These are phyloP conservation scores for Amniculicola lignicola DNA, from an alignment of 495 filamentous ascomycete genomes.

Conservation along the genomic window DNA sequence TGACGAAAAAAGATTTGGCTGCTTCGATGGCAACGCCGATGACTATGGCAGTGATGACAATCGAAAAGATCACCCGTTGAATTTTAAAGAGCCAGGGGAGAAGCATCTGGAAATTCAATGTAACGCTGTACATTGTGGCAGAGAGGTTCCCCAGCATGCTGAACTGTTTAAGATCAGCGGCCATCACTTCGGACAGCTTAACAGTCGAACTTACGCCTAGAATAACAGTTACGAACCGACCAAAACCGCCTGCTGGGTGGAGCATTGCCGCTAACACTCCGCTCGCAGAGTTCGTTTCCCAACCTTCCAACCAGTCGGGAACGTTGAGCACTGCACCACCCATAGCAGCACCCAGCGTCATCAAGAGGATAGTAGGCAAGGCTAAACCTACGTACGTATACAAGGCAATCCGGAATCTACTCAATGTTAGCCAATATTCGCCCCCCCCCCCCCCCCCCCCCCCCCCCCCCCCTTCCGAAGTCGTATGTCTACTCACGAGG, in stretches of 20 bases:
- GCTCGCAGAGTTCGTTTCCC: constrained; percentile 48
- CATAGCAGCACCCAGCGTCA: constrained; percentile 55
- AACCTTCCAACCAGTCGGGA: constrained; percentile 46
- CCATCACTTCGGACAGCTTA: not conserved
- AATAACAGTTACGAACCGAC: constrained; percentile 54
- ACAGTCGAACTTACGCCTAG: constrained; percentile 48
- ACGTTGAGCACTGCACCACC: constrained; percentile 43
- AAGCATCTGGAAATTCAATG: constrained; percentile 57
- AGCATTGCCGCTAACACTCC: constrained; percentile 57
- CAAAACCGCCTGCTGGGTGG: constrained; percentile 51
- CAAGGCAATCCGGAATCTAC: constrained; percentile 42
- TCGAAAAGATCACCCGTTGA: constrained; percentile 52
- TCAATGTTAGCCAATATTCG: constrained; percentile 4
- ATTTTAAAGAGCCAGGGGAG: constrained; percentile 47
- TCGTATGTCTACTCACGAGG: constrained; percentile 39
- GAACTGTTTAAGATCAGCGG: constrained; percentile 5
- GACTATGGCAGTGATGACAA: constrained; percentile 51
- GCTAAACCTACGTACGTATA: constrained; percentile 50
- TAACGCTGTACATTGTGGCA: constrained; percentile 44
- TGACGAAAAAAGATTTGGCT: constrained; percentile 50
- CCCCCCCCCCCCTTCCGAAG: too few species aligned
- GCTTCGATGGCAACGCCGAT: constrained; percentile 54
- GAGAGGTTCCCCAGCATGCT: constrained; percentile 48
- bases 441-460: constrained; percentile 3
- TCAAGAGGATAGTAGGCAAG: constrained; percentile 50